These are phyloP conservation scores for Passiflora organensis DNA, from an alignment of 345 rosid genomes.

Conservation along the genomic window DNA sequence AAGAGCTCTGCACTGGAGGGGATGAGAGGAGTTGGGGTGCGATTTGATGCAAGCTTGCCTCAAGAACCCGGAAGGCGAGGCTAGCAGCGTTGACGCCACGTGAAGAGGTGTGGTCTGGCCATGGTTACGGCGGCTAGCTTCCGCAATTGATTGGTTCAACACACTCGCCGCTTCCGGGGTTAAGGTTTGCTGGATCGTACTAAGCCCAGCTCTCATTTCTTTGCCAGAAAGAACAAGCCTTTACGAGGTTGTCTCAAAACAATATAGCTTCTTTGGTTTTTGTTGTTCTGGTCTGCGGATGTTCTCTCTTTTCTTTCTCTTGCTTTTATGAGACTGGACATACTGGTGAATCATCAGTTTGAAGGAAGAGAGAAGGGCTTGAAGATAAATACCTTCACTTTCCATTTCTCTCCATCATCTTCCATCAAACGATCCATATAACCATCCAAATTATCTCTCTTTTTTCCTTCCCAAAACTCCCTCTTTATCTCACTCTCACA, in stretches of 20 bases:
- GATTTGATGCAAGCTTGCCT: slow-evolving; percentile 97
- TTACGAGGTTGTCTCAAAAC: too few relatives aligned
- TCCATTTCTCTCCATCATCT: too few relatives aligned
- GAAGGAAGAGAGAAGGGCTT: too few relatives aligned
- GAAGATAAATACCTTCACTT: too few relatives aligned
- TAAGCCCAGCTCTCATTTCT: slow-evolving; percentile 88
- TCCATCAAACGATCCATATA: neutral
- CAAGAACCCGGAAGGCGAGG: slow-evolving; percentile 79
- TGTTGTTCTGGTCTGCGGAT: too few relatives aligned
- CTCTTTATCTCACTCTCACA: slow-evolving; percentile 6
- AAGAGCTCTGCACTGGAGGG: slow-evolving; percentile 96
- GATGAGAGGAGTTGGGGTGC: slow-evolving; percentile 96
- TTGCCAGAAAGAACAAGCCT: too few relatives aligned
- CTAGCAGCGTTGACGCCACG: slow-evolving; percentile 84
- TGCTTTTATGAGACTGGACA: too few relatives aligned
- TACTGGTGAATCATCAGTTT: too few relatives aligned
- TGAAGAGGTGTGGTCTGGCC: slow-evolving; percentile 96
- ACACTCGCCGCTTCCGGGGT: slow-evolving; percentile 95
- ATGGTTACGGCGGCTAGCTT: slow-evolving; percentile 85
- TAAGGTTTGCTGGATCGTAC: slow-evolving; percentile 95
- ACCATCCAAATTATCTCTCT: neutral
- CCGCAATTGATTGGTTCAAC: slow-evolving; percentile 79
- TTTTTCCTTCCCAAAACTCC: neutral
- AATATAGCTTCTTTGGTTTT: too few relatives aligned
- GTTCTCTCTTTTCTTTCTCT: slow-evolving; percentile 5